Base-by-base conservation (phyloP, 192 early-diverging fungal species). In the Diversispora eburnea region DNA sequence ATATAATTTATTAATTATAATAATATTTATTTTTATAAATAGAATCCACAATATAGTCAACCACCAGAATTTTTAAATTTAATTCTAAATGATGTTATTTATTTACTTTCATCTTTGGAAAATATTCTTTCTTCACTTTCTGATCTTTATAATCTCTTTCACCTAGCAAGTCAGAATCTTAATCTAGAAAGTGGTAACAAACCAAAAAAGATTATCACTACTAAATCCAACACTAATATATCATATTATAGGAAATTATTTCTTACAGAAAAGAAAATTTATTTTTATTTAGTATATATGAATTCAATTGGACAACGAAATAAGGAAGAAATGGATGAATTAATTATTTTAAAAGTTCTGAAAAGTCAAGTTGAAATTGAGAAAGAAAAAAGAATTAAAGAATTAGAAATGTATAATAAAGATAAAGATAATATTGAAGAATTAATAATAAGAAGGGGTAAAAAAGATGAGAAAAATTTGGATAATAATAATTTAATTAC, bases 261-360 rank as follows among this genome's bases (percentile, higher is more conserved):
- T 48, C 17, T 62, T 7, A 61, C 70, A 13, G 58, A 72, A 39
- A 72, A 72, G 39, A 72, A 72, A 39, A 33, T 72, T 48, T 72
- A 72, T 49, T 72, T 72, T 51, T 72, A 72, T 62, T 22, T 72
- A 49, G 70, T 48, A 19, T 72, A 72, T 20, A 17, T 59, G 8
- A 59, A 72, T 33, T 72, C 58, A 10, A 22, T 61, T 3, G 22
- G 20, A 3, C 41, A 72, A 72, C 42, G 58, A 58, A 17, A 41
- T 7, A 2, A 25, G 17, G 15, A 25, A 17, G 25, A 33, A 33
- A 33, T 33, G 25, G 25, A 33, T 33, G 25, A 33, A 33, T 33
- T 33, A 33, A 33, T 33, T 33, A n/a, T 63, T 19, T 43, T 63
- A 12, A 22, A 66, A 48, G 19, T 20, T 66, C 19, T 66, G 19